Base-by-base conservation (phyloP, 2,329 filamentous ascomycete genomes). In the Penicillium freii region DNA sequence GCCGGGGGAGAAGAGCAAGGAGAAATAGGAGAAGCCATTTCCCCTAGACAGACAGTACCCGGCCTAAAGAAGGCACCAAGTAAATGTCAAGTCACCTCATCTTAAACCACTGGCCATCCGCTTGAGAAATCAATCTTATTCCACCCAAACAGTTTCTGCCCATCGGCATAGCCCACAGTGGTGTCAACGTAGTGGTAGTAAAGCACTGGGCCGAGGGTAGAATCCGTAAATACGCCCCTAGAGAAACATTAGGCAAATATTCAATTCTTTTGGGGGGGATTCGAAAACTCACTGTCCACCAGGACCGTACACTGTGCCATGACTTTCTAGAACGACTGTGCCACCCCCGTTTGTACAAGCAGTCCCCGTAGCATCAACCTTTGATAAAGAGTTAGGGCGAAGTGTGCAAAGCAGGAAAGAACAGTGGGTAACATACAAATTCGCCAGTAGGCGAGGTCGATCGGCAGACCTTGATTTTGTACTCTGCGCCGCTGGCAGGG, bases 381-480 rank as follows among this genome's bases (percentile, higher is more conserved):
- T 34, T 15, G 31, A 19, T 9, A 11, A 33, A 39, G 5, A 19
- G n/a, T 36, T 11, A 52, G 19, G 17, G 2, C 0, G 11, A 3
- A 40, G 25, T 33, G 15, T 15, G 8, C 2, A 21, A 29, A 29
- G 25, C n/a, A 44, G 10, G 1, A 36, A 56, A 3, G 11, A 47
- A 27, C 7, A 10, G 15, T n/a, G 13, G 29, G 19, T 31, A 15
- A 65, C 71, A 64, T 63, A 81, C 82, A 65, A 85, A 90, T 1
- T 75, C 75, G 0, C 84, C 78, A 0, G 76, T 82, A 5, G 80
- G 77, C 7, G 73, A 77, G 1, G 71, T 76, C 4, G 81, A 84
- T n/a, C 85, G 75, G 73, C 87, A 89, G 27, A 87, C 84, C 66
- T 81, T 82, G 68, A 89, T 85, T 68, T 82, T 83, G 71, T 89